Conservation (phyloP, 805 yeast genomes). For the Sugiyamaella boreocaroliniensis region DNA sequence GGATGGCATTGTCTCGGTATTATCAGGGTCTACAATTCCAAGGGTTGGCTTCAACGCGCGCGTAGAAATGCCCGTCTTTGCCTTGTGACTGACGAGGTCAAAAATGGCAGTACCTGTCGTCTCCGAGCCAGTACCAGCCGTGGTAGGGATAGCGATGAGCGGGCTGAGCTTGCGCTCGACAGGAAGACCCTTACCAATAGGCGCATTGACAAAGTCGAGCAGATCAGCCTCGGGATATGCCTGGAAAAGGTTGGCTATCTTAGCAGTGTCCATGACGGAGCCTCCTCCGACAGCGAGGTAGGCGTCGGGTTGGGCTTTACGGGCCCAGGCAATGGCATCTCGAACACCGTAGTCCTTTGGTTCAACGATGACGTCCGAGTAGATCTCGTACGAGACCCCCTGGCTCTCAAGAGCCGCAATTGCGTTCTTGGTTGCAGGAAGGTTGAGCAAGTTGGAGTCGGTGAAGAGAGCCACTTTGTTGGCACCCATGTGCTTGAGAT, state of each 20-base stretch:
- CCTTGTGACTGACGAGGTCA: slow-evolving; percentile 34
- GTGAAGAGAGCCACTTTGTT: slow-evolving; percentile 34
- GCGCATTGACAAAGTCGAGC: slow-evolving; percentile 38
- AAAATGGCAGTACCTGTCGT: slow-evolving; percentile 43
- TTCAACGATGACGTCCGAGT: slow-evolving; percentile 33
- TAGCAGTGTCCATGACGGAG: slow-evolving; percentile 42
- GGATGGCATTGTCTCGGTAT: slow-evolving; percentile 37
- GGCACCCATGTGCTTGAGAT: slow-evolving; percentile 30
- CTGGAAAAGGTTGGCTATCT: slow-evolving; percentile 38
- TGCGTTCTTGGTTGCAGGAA: slow-evolving; percentile 29
- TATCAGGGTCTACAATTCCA: slow-evolving; percentile 40
- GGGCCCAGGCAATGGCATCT: slow-evolving; percentile 35
- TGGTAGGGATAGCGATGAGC: slow-evolving; percentile 39
- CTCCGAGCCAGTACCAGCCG: slow-evolving; percentile 44
- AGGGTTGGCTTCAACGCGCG: slow-evolving; percentile 37
- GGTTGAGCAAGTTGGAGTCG: slow-evolving; percentile 27
- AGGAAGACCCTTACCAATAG: slow-evolving; percentile 35
- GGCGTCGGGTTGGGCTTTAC: slow-evolving; percentile 32
- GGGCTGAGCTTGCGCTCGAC: slow-evolving; percentile 32
- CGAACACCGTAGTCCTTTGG: slow-evolving; percentile 33
- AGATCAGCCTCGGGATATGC: slow-evolving; percentile 36
- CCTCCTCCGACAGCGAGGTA: slow-evolving; percentile 43
- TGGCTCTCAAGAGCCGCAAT: slow-evolving; percentile 30
- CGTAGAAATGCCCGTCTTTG: slow-evolving; percentile 41
- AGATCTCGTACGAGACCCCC: slow-evolving; percentile 32